Evolutionary conservation across 768 basidiomycete genomes (phyloP), one percentile per base, ranked within the genome.

Genomic region (Pleurotus cornucopiae): DNA sequence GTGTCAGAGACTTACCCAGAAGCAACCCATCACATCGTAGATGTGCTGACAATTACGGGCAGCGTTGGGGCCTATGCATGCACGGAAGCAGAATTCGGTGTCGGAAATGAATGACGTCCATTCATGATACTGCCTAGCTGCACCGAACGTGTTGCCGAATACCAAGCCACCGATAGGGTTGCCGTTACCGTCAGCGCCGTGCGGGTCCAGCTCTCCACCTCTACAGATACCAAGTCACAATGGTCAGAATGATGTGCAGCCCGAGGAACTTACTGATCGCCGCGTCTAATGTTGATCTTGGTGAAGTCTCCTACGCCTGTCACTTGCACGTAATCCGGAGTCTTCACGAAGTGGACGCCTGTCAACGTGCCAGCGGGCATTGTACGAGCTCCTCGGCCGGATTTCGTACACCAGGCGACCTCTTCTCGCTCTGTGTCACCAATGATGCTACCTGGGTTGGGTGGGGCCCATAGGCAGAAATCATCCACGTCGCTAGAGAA

Each of bases 31-130:
- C 45, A 82, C 75, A 61, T 91, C 89, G 60, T 84, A 90, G 60
- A 88, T 86, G 73, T 94, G 88, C 69, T 89, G 83, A 76, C 90
- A 92, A 55, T 78, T 76, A 16, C 71, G 69, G 4, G 75, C 77
- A 1, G 84, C 78, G 54, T 83, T 80, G 9, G 80, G 68, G n/a
- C 84, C 84, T 6, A 81, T 81, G 71, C 92, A 94, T 3, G 84
- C 75, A 59, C 90, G 89, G 65, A 90, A 70, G 72, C 90, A 93
- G 70, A 89, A 88, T 55, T 73, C 68, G 43, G 60, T 67, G 34
- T 80, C 80, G 18, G 89, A 90, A 63, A 92, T 85, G 74, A 92
- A 93, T 68, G 79, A 82, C 45, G 88, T 91, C 92, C 93, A 94
- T 67, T 92, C 87, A 62, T 89, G 86, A 66, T 88, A 79, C 67